phyloP scores from a whole-genome alignment of 108 stramenopile genomes.

The Cyclotella baltica region DNA sequence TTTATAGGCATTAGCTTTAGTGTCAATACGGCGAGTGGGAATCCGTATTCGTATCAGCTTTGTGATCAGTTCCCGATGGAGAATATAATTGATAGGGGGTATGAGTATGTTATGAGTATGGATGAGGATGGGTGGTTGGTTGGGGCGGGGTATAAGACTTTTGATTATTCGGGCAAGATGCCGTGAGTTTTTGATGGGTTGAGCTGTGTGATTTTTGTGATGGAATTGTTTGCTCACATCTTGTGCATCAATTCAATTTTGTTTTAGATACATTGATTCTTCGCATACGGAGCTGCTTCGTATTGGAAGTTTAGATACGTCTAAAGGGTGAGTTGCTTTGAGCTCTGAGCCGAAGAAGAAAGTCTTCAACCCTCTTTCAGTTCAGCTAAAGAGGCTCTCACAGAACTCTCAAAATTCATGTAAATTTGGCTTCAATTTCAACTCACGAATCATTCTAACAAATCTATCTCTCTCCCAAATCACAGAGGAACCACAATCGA shows the following conservation, averaged over 20 bases:
- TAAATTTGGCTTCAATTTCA: constrained; percentile 77
- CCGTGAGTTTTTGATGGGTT: constrained; percentile 92
- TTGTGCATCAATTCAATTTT: background rate
- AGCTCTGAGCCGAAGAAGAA: too few species aligned
- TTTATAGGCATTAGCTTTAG: constrained; percentile 88
- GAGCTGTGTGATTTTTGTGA: too few species aligned
- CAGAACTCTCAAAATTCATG: too few species aligned
- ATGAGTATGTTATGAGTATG: constrained; percentile 91
- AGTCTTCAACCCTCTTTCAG: too few species aligned
- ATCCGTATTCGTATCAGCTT: constrained; percentile 89
- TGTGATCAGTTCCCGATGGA: constrained; percentile 93
- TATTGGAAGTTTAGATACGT: constrained; percentile 83
- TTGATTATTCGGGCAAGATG: constrained; percentile 94
- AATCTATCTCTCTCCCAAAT: constrained; percentile 32
- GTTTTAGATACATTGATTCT: constrained; percentile 84
- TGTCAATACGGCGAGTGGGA: constrained; percentile 82
- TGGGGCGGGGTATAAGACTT: constrained; percentile 90
- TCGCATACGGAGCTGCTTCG: constrained; percentile 90
- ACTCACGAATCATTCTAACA: constrained; percentile 87
- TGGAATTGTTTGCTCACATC: background rate
- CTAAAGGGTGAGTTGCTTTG: constrained; percentile 51
- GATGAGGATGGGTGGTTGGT: constrained; percentile 94
- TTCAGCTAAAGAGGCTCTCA: too few species aligned
- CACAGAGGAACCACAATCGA: constrained; percentile 78
- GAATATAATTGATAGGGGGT: constrained; percentile 90